Base-by-base conservation (phyloP, 2,329 filamentous ascomycete species). In the Colletotrichum navitas region DNA sequence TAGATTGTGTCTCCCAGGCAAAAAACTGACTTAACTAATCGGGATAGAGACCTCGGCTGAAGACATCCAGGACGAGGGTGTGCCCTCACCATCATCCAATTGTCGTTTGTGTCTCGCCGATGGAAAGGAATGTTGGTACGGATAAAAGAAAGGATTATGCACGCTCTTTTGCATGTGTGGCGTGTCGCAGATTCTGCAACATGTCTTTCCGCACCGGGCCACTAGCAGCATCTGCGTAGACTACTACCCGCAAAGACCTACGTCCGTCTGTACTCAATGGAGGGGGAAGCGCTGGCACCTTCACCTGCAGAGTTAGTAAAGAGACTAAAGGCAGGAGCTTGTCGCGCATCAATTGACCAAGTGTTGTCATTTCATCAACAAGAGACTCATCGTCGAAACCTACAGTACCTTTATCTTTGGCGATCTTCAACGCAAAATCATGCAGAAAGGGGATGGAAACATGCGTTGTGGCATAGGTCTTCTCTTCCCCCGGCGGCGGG, bases 101-200 rank as follows among this genome's bases (percentile, higher is more conserved):
- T 49, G 39, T 51, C 36, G 54, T 49, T 39, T 41, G 55, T 61
- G 52, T 59, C 54, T 66, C 29, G 41, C 34, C 47, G 56, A 64
- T 34, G 36, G 32, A 11, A 61, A 51, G 56, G 49, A 39, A 67
- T 49, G 47, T 49, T 49, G 43, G 32, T 39, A 36, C 21, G 32
- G 59, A 49, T 24, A 36, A 54, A 65, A 59, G 51, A 67, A 68
- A 63, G 43, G 14, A 62, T 32, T 58, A 67, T 71, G 64, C 64
- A 68, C 51, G 51, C 63, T 71, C 49, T 58, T 63, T 52, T 47
- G 58, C 43, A 39, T 51, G 45, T 59, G 68, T 71, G 58, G 68
- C 68, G 64, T 71, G 58, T 68, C 67, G 68, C 68, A 71, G 64
- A 68, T 45, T 71, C 68, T 71, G 68, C 64, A 71, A 68, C 64